Base-by-base conservation (phyloP, 257 asterid genomes). In the Lithospermum erythrorhizon region DNA sequence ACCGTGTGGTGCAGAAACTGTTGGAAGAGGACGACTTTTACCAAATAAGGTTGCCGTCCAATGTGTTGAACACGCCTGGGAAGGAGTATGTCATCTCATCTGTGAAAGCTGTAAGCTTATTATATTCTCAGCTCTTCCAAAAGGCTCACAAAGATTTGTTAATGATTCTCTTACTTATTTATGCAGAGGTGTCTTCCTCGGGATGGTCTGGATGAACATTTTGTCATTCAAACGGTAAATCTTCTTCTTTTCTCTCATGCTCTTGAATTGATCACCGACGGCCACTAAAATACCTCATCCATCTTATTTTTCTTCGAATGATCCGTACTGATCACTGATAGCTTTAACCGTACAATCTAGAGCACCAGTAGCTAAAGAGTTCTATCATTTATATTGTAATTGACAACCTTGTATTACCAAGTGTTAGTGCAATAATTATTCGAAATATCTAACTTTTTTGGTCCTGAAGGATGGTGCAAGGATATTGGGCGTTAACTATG, bases 391-490 rank as follows among this genome's bases (percentile, higher is more conserved):
- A n/a, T n/a, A n/a, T n/a, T n/a, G n/a, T n/a, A n/a, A n/a, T n/a
- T n/a, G n/a, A n/a, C n/a, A n/a, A n/a, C n/a, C n/a, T n/a, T n/a
- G n/a, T n/a, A n/a, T n/a, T n/a, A n/a, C n/a, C n/a, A n/a, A n/a
- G n/a, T n/a, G n/a, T n/a, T n/a, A n/a, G n/a, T n/a, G n/a, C n/a
- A n/a, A n/a, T n/a, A n/a, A n/a, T n/a, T n/a, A n/a, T n/a, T n/a
- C n/a, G n/a, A n/a, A n/a, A n/a, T n/a, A n/a, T n/a, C n/a, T n/a
- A n/a, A n/a, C n/a, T n/a, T n/a, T n/a, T n/a, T n/a, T n/a, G n/a
- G n/a, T n/a, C n/a, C n/a, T n/a, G n/a, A n/a, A n/a, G 97, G 99
- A 89, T 15, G 95, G 97, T 58, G 94, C 80, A 48, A 86, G 87
- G 79, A 76, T 89, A 52, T 68, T 93, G 87, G 95, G 89, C 3